These are phyloP conservation scores for Fusarium avenaceum DNA, from an alignment of 2,329 filamentous ascomycete species.

Conservation along the genomic window DNA sequence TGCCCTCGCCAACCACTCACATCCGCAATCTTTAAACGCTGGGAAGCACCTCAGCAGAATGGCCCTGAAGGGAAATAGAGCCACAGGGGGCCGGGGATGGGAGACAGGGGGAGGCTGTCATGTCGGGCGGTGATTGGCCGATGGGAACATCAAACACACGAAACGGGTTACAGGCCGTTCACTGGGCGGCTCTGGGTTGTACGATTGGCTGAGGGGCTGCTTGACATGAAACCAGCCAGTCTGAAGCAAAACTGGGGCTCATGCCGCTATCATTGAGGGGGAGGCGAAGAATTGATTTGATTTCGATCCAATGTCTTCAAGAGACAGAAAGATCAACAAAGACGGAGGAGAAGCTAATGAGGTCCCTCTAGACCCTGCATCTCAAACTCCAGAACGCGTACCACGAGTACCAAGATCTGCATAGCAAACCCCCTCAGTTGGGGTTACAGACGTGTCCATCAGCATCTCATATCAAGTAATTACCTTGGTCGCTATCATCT, in stretches of 20 bases:
- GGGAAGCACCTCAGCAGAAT: not conserved
- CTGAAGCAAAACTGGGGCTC: constrained; percentile 38
- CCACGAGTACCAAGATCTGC: constrained; percentile 20
- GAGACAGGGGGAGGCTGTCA: not conserved
- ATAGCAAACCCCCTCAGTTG: constrained; percentile 20
- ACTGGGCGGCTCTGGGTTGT: constrained; percentile 21
- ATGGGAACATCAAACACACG: constrained; percentile 30
- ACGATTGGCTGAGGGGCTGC: constrained; percentile 28
- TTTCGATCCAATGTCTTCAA: not conserved
- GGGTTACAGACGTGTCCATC: constrained; percentile 7
- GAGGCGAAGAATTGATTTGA: constrained; percentile 11
- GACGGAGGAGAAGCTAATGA: constrained; percentile 1
- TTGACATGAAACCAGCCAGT: constrained; percentile 40
- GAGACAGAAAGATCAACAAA: constrained; percentile 20
- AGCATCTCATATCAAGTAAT: constrained; percentile 3
- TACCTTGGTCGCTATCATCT: constrained; percentile 13
- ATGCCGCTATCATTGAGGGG: constrained; percentile 1
- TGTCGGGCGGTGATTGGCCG: constrained; percentile 20
- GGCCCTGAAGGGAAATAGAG: not conserved
- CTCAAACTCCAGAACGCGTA: constrained; percentile 29
- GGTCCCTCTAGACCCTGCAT: constrained; percentile 37
- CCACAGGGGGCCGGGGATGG: constrained; percentile 10
- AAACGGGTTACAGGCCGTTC: constrained; percentile 24
- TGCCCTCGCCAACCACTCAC: constrained; percentile 11
- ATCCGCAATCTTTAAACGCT: constrained; percentile 28